Evolutionary conservation across 108 stramenopile species (phyloP), one percentile per base, ranked within the genome.

Genomic region (Cyclotella cryptica): DNA sequence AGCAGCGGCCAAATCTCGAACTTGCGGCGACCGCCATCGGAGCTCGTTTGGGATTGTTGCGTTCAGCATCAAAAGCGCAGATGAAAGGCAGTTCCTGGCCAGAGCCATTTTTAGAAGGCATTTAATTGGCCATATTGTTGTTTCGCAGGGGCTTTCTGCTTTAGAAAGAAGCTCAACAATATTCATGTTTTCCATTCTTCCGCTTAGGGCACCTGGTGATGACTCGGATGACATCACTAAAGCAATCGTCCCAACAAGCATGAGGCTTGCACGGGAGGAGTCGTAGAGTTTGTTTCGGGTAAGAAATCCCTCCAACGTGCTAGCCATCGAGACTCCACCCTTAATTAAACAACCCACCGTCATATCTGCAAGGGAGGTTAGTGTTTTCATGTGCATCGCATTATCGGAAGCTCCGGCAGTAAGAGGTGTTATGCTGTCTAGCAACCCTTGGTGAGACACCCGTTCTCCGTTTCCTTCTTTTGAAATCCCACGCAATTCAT

Each of bases 21-120:
- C n/a, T 62, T 68, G 49, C 55, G 69, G 64, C 27, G 79, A 11
- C 13, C 74, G 55, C 91, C 78, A 71, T 78, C 94, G 80, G 5
- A 95, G 78, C 66, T 91, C 92, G 64, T 93, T 85, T n/a, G 92
- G 92, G 19, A 93, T 91, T 0, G 90, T 75, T 19, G 69, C 83
- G 73, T 96, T 93, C 22, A 96, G 69, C 40, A 96, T 61, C 46
- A 84, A 52, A 18, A 96, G 55, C 26, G 87, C 77, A n/a, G 83
- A 81, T 19, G 65, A 60, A 6, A 96, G 73, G 69, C 79, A 88
- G 28, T 93, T 86, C 57, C 94, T 86, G 11, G 84, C 66, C 6
- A 87, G 84, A 6, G 88, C 92, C 69, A 92, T 78, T 65, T 81
- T 74, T 3, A 96, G 58, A 28, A 96, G 79, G 65, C 88, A 88